These are phyloP conservation scores for Leishmania aethiopica DNA, from an alignment of 208 protist species.

Conservation along the genomic window DNA sequence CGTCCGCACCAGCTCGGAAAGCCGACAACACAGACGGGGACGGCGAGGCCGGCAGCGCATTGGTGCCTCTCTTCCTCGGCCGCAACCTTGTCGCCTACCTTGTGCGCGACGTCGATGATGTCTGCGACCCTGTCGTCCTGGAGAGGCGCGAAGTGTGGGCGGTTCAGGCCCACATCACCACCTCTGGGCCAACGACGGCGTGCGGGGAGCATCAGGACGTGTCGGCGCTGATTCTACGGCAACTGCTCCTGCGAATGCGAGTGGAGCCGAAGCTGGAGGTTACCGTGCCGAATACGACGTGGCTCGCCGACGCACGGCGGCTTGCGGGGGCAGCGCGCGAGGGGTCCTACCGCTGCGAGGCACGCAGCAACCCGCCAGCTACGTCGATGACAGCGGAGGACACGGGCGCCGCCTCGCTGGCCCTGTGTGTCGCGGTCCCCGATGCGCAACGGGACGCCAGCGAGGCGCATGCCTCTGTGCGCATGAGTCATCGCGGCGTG, in stretches of 20 bases:
- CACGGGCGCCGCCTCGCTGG: not conserved
- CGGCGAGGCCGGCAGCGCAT: not conserved
- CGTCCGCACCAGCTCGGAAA: not conserved
- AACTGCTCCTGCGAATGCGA: slow-evolving; percentile 56
- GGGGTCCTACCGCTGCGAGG: slow-evolving; percentile 40
- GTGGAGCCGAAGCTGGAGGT: slow-evolving; percentile 31
- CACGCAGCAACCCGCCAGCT: not conserved
- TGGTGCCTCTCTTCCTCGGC: slow-evolving; percentile 60
- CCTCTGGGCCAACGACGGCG: slow-evolving; percentile 43
- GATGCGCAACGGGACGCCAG: slow-evolving; percentile 27
- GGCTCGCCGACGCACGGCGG: slow-evolving; percentile 19
- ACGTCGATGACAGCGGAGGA: not conserved
- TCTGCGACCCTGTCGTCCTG: slow-evolving; percentile 70
- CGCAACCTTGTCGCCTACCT: slow-evolving; percentile 71
- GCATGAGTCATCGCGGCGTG: slow-evolving; percentile 51
- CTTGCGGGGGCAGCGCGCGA: slow-evolving; percentile 36
- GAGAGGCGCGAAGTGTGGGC: slow-evolving; percentile 76
- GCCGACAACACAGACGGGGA: not conserved
- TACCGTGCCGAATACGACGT: slow-evolving; percentile 48
- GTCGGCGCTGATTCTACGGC: slow-evolving; percentile 47
- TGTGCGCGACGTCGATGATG: slow-evolving; percentile 75
- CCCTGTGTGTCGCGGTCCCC: not conserved
- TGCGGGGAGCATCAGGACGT: slow-evolving; percentile 51
- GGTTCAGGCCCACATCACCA: slow-evolving; percentile 61
- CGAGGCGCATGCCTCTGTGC: slow-evolving; percentile 41